Conservation (phyloP, 495 filamentous ascomycete genomes). For the Aspergillus kassunensis region DNA sequence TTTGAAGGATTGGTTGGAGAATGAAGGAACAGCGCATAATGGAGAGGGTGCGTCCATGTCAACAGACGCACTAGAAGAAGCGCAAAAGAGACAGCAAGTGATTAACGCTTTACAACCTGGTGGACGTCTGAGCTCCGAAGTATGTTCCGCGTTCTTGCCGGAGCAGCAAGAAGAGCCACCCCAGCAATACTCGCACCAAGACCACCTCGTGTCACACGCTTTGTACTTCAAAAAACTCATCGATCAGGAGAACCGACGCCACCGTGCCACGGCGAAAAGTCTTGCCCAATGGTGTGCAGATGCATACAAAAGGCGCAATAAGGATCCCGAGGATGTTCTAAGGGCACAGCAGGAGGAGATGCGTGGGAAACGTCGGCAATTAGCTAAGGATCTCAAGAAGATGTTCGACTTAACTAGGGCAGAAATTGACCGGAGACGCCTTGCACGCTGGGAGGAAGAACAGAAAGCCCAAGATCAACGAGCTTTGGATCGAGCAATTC, state of each 20-base stretch:
- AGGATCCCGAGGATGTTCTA: slow-evolving; percentile 42
- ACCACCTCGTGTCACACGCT: slow-evolving; percentile 80
- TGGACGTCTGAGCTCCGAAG: slow-evolving; percentile 65
- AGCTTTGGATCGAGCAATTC: slow-evolving; percentile 78
- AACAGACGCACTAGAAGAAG: slow-evolving; percentile 53
- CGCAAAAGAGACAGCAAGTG: slow-evolving; percentile 51
- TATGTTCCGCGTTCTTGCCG: slow-evolving; percentile 70
- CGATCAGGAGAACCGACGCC: slow-evolving; percentile 69
- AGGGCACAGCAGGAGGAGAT: slow-evolving; percentile 47
- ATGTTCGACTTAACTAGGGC: slow-evolving; percentile 76
- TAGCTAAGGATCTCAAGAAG: slow-evolving; percentile 64
- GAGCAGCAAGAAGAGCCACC: slow-evolving; percentile 71
- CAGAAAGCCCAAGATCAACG: slow-evolving; percentile 77
- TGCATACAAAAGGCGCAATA: slow-evolving; percentile 43
- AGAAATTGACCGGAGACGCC: slow-evolving; percentile 67
- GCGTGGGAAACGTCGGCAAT: slow-evolving; percentile 59
- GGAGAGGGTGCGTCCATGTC: slow-evolving; percentile 48
- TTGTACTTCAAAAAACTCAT: slow-evolving; percentile 75
- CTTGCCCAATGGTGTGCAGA: slow-evolving; percentile 47
- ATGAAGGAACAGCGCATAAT: slow-evolving; percentile 34
- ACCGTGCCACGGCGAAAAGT: slow-evolving; percentile 47
- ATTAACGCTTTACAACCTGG: slow-evolving; percentile 67
- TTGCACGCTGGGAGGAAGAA: slow-evolving; percentile 79
- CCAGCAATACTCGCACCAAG: slow-evolving; percentile 75
- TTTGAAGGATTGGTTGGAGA: slow-evolving; percentile 55